Evolutionary conservation across 75 land plant species (phyloP), one percentile per base, ranked within the genome.

Genomic region (Pseudotsuga menziesii): DNA sequence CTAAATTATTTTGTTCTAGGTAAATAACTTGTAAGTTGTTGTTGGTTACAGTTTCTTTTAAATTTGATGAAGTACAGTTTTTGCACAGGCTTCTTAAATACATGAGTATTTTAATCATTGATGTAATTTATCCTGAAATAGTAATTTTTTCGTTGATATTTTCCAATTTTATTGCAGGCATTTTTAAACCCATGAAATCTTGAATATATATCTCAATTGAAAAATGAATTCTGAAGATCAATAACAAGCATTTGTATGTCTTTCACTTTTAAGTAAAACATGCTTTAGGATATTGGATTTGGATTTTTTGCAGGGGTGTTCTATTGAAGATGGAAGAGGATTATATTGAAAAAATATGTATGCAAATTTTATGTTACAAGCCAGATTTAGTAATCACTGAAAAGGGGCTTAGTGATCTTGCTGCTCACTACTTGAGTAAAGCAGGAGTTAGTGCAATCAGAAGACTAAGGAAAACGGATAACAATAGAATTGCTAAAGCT

Each of bases 311-410:
- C 79, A 87, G 89, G 95, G 89, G 61, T 57, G 85, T 88, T 55
- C 82, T 96, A 27, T 71, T 96, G 64, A 92, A 89, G 73, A 87
- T 96, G 98, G 98, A 96, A 69, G 98, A 96, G 76, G 98, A 96
- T 76, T 94, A 91, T 57, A 94, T 96, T 78, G 83, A 94, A 79
- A 85, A 83, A 27, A 61, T 94, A 4, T 96, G 98, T 61, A 55
- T 61, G n/a, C 94, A 94, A 75, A 91, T 96, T 69, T 69, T 94
- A 26, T 94, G 85, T 58, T 94, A 91, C 82, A 96, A 94, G 81
- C 98, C 98, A 35, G 97, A 96, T 74, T 48, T 96, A 72, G 98
- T 96, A 5, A 91, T 96, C 26, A 96, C 98, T 61, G 94, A 96
- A 75, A 96, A 96, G 71, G 97, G 98, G 14, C 82, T 96, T 8